Conservation (phyloP, 78 protist species). For the Speleostelium caveatum region DNA sequence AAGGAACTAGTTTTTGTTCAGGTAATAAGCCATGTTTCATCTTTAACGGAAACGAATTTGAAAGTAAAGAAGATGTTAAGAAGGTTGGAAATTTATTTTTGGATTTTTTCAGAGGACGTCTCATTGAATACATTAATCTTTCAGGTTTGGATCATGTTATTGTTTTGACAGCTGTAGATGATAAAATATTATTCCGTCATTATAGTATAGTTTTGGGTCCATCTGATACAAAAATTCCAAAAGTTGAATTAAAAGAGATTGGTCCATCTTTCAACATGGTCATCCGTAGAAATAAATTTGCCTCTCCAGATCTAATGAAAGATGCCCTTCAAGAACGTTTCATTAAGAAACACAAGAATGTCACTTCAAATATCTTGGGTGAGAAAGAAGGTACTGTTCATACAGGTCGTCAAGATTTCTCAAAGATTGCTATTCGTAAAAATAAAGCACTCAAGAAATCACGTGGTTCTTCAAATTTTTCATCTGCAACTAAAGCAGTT, state of each 20-base stretch:
- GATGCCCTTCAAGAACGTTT: too few species aligned
- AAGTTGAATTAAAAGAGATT: slow-evolving; percentile 84
- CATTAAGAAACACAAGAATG: slow-evolving; percentile 16
- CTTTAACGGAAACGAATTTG: slow-evolving; percentile 89
- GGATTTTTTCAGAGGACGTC: slow-evolving; percentile 91
- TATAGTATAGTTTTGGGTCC: slow-evolving; percentile 69
- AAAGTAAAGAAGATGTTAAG: slow-evolving; percentile 41
- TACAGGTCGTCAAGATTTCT: not conserved
- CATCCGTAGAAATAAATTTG: slow-evolving; percentile 69
- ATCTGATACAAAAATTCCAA: slow-evolving; percentile 87
- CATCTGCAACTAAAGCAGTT: slow-evolving; percentile 5
- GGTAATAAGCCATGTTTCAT: slow-evolving; percentile 91
- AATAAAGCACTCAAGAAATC: not conserved
- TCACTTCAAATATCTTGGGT: not conserved
- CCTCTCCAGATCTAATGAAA: slow-evolving; percentile 50
- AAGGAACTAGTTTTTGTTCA: not conserved
- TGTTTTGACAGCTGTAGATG: slow-evolving; percentile 59
- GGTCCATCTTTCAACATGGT: slow-evolving; percentile 86
- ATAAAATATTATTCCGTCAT: slow-evolving; percentile 63
- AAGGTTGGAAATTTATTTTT: slow-evolving; percentile 77
- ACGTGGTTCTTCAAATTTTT: not conserved
- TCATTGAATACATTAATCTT: slow-evolving; percentile 71
- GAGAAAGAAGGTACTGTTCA: slow-evolving; percentile 12
- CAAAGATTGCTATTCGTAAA: slow-evolving; percentile 19
- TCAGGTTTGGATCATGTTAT: slow-evolving; percentile 91